A percentile compares a stretch with the other conserved stretches of the same genome.
phyloP scores from a whole-genome alignment of 805 yeast genomes.

The Clavispora asparagi region DNA sequence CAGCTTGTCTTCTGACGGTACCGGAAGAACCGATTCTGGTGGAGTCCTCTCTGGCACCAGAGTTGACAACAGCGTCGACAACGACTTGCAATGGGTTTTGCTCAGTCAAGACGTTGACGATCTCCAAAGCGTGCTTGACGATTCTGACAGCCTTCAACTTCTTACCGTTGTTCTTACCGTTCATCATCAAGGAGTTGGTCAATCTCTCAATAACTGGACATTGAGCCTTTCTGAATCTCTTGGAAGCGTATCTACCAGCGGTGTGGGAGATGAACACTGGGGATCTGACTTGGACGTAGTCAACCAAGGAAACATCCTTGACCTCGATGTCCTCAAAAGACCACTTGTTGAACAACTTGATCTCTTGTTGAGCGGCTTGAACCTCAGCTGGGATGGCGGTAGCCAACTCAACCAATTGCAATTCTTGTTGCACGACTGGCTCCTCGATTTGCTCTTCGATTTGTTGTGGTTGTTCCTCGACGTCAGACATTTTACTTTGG shows the following conservation, averaged over 20 bases:
- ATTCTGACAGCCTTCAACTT: constrained; percentile 99
- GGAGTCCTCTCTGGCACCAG: constrained; percentile 99
- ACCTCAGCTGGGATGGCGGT: constrained; percentile 96
- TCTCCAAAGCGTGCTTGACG: constrained; percentile 98
- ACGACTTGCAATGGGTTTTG: constrained; percentile 99
- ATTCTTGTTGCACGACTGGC: constrained; percentile 83
- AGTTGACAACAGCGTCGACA: constrained; percentile 99
- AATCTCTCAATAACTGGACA: constrained; percentile 99
- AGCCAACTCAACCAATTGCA: constrained; percentile 80
- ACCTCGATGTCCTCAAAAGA: constrained; percentile 96
- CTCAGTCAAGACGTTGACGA: constrained; percentile 94
- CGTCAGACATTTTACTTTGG: constrained; percentile 71
- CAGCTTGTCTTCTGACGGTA: constrained; percentile 99
- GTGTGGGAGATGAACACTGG: constrained; percentile 99
- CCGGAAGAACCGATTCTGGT: constrained; percentile 99
- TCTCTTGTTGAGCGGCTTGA: constrained; percentile 92
- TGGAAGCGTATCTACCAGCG: constrained; percentile 99
- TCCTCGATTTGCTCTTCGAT: constrained; percentile 40
- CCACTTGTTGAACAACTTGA: constrained; percentile 99
- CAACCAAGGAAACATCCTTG: constrained; percentile 96
- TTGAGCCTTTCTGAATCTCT: constrained; percentile 99
- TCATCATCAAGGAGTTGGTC: constrained; percentile 99
- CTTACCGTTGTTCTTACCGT: constrained; percentile 99
- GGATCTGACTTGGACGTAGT: constrained; percentile 95
- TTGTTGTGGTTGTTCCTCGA: constrained; percentile 49